These are phyloP conservation scores for Picochlorum sp. DNA, from an alignment of 139 green algal genomes.

Conservation along the genomic window DNA sequence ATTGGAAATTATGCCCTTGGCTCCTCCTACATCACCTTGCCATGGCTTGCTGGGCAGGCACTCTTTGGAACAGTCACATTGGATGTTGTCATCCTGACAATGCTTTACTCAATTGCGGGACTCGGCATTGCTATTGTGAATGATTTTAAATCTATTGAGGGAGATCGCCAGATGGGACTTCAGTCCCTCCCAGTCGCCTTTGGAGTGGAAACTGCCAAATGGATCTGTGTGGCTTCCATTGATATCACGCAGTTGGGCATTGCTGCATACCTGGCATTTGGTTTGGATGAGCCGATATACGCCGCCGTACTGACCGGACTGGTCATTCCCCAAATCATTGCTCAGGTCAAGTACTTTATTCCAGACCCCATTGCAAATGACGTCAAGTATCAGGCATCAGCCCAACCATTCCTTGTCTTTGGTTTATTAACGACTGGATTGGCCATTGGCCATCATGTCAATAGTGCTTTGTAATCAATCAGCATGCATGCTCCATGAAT, in stretches of 20 bases:
- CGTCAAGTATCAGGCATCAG: conserved; percentile 72
- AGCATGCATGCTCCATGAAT: not conserved
- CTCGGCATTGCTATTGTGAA: conserved; percentile 99
- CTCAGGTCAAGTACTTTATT: conserved; percentile 93
- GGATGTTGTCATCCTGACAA: conserved; percentile 90
- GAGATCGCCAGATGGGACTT: conserved; percentile 61
- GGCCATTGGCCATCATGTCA: conserved; percentile 62
- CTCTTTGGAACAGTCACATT: conserved; percentile 85
- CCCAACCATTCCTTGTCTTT: conserved; percentile 93
- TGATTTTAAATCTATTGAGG: conserved; percentile 98
- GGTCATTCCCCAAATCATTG: conserved; percentile 89
- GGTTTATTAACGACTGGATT: conserved; percentile 91
- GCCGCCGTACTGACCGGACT: conserved; percentile 79
- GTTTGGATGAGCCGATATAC: conserved; percentile 77
- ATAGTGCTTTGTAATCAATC: not conserved
- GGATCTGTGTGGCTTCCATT: conserved; percentile 90
- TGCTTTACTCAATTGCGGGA: conserved; percentile 94
- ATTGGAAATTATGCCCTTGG: conserved; percentile 92
- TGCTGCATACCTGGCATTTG: conserved; percentile 74
- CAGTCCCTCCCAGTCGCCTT: conserved; percentile 95
- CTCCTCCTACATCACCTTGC: conserved; percentile 92
- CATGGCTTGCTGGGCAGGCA: conserved; percentile 89
- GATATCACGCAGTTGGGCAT: conserved; percentile 85
- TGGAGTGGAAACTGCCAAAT: conserved; percentile 95
- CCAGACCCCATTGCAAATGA: conserved; percentile 96